Percentiles rank a stretch among this genome's conserved stretches.
phyloP scores from a whole-genome alignment of 2,329 filamentous ascomycete genomes.

The Clonostachys solani region DNA sequence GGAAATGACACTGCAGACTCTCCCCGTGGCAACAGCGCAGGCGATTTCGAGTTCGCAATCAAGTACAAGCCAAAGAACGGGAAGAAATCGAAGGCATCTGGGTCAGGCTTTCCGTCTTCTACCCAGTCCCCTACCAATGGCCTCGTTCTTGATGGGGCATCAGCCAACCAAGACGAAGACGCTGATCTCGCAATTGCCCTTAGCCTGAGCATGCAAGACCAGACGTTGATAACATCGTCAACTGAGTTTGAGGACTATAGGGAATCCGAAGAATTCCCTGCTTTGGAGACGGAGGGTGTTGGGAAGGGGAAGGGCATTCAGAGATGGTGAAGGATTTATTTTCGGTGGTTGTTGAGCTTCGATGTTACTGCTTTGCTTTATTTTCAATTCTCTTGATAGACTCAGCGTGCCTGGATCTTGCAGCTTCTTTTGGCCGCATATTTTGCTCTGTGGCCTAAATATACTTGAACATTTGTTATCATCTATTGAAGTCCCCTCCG shows the following conservation, averaged over 20 bases:
- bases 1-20: constrained; percentile 41
- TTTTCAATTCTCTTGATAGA: constrained; percentile 1
- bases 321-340: constrained; percentile 10
- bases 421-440: background rate
- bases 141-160: constrained; percentile 8
- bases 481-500: no score
- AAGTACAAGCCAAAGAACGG: constrained; percentile 37
- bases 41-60: constrained; percentile 47
- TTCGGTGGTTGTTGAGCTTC: constrained; percentile 13
- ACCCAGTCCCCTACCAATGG: constrained; percentile 28
- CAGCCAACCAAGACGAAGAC: constrained; percentile 23
- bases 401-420: background rate
- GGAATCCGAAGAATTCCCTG: constrained; percentile 31
- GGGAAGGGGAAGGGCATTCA: constrained; percentile 41
- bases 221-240: constrained; percentile 17
- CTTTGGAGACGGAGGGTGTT: constrained; percentile 29
- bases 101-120: constrained; percentile 16
- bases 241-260: background rate
- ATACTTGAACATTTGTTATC: no score
- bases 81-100: constrained; percentile 32
- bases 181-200: constrained; percentile 59
- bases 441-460: background rate
- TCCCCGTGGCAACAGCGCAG: constrained; percentile 36
- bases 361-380: background rate
- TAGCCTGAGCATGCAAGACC: constrained; percentile 55